phyloP scores from a whole-genome alignment of 371 early-diverging fungal species.

The Rhizomucor pusillus region DNA sequence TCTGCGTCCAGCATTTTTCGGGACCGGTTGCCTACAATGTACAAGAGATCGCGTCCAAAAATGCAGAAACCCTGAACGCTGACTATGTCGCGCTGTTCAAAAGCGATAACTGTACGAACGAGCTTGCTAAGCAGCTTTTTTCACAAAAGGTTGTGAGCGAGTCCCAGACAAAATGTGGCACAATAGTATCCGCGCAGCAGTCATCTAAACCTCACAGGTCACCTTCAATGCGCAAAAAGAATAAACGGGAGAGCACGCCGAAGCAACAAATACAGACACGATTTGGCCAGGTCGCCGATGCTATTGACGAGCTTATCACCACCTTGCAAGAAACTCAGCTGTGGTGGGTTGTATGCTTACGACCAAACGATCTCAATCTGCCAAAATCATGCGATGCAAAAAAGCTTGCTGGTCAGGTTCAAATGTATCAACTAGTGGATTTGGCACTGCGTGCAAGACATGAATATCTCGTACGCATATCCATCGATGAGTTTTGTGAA shows the following conservation, averaged over 20 bases:
- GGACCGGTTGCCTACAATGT: conserved; percentile 71
- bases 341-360: conserved; percentile 85
- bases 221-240: conserved; percentile 18
- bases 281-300: conserved; percentile 44
- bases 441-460: conserved; percentile 44
- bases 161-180: conserved; percentile 39
- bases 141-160: conserved; percentile 42
- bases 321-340: conserved; percentile 73
- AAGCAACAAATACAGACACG: conserved; percentile 7
- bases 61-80: conserved; percentile 61
- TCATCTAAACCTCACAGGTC: conserved; percentile 48
- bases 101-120: conserved; percentile 19
- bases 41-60: conserved; percentile 56
- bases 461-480: conserved; percentile 57
- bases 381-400: conserved; percentile 56
- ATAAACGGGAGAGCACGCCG: conserved; percentile 1
- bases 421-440: conserved; percentile 42
- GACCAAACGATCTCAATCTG: conserved; percentile 65
- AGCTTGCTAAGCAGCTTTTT: conserved; percentile 38
- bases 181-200: conserved; percentile 53
- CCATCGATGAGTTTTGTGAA: conserved; percentile 56
- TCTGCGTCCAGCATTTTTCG: conserved; percentile 71
- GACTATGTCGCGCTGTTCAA: conserved; percentile 79
- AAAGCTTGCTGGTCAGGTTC: conserved; percentile 46
- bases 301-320: conserved; percentile 69